Evolutionary conservation across 306 rosid species (phyloP).

Genomic region (Acmispon strigosus): DNA sequence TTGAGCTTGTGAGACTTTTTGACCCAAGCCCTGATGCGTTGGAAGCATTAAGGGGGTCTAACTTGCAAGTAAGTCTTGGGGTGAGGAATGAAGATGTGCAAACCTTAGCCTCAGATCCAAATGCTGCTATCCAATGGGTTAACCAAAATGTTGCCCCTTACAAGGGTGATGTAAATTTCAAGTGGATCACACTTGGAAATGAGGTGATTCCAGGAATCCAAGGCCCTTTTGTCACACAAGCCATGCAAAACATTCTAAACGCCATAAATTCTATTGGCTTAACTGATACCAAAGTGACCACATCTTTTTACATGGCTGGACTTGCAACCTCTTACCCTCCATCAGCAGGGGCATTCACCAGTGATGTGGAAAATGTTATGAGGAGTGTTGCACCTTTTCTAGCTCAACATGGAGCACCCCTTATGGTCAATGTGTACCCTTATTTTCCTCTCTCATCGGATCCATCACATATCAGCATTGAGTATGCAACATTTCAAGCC

Average conservation of each 20-base stretch:
- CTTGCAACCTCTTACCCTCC: constrained; percentile 12
- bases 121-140: constrained; percentile 18
- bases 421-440: constrained; percentile 17
- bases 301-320: not conserved
- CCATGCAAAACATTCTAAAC: not conserved
- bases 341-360: not conserved
- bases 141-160: constrained; percentile 15
- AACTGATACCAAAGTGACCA: constrained; percentile 1
- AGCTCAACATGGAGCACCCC: not conserved
- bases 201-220: constrained; percentile 8
- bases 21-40: constrained; percentile 16
- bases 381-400: not conserved
- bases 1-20: constrained; percentile 2
- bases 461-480: not conserved
- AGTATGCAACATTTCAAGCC: constrained; percentile 12
- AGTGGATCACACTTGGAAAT: not conserved
- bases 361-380: not conserved
- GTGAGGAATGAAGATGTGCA: not conserved
- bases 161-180: not conserved
- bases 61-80: constrained; percentile 16
- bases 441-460: not conserved
- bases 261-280: constrained; percentile 12
- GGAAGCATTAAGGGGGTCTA: constrained; percentile 14
- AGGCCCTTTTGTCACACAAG: not conserved
- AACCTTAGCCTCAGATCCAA: not conserved